These are phyloP conservation scores for Parsonsia alboflavescens DNA, from an alignment of 257 asterid species.

Conservation along the genomic window DNA sequence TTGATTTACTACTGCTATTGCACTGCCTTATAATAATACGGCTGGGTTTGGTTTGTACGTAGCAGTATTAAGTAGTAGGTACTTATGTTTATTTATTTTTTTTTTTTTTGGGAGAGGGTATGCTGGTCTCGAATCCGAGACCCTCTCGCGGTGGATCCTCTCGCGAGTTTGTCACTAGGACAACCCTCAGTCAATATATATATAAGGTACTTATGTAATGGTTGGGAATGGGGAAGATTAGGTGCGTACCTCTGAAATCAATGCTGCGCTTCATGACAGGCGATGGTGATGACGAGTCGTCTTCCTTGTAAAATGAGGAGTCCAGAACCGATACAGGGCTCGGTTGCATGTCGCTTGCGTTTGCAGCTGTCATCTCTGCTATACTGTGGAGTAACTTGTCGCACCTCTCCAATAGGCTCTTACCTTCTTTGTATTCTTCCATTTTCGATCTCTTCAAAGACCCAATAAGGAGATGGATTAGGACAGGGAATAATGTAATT, in stretches of 20 bases:
- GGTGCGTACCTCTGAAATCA: conserved; percentile 63
- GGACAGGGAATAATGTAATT: not conserved
- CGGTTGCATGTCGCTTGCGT: conserved; percentile 62
- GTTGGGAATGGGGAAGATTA: not conserved
- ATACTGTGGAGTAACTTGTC: conserved; percentile 88
- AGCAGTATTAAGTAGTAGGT: not conserved
- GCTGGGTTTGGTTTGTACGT: not conserved
- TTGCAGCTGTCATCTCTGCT: conserved; percentile 52
- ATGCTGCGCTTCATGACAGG: conserved; percentile 68
- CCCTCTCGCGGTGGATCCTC: too few species aligned
- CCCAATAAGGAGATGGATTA: not conserved
- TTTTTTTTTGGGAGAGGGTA: too few species aligned
- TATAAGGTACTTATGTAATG: not conserved
- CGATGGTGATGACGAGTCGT: conserved; percentile 68
- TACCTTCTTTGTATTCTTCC: conserved; percentile 70
- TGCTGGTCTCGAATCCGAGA: too few species aligned
- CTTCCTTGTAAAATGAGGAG: conserved; percentile 84
- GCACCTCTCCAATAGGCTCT: conserved; percentile 71
- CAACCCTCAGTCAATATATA: too few species aligned
- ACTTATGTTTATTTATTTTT: too few species aligned
- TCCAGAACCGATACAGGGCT: conserved; percentile 97
- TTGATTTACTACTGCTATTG: too few species aligned
- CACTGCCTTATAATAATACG: too few species aligned
- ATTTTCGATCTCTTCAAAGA: conserved; percentile 48
- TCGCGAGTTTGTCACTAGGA: too few species aligned